Base-by-base conservation (phyloP, 2,329 filamentous ascomycete species). In the Cladophialophora chaetospira region DNA sequence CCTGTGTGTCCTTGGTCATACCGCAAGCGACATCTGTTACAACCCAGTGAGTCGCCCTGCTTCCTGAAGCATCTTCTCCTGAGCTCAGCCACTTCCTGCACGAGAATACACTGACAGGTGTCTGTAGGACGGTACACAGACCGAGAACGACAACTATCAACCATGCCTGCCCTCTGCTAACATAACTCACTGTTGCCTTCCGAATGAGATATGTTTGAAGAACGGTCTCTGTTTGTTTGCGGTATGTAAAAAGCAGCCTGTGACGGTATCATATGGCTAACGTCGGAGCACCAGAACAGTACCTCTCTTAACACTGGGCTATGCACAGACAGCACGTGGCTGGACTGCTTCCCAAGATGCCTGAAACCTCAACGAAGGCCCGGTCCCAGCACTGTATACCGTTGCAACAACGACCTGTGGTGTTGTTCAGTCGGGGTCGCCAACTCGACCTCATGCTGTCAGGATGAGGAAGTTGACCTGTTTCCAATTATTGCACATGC, bases 371-470 rank as follows among this genome's bases (percentile, higher is more conserved):
- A 11, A 25, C 43, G 43, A 10, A 23, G 33, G 5, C 5, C 21
- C 15, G 33, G 38, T 13, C 29, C 36, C 19, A 55, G 52, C 21
- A 48, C 43, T 6, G 15, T 56, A 19, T 56, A 56, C 35, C 46
- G 53, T 6, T 56, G 53, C 36, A 51, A 8, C 46, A 33, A 38
- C 36, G 23, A 29, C 28, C 4, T 29, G 4, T 56, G 53, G 53
- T 56, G 53, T 25, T 56, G 53, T 45, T 44, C 53, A 11, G 21
- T 28, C 15, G 53, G 53, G 25, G 52, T 28, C 3, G 35, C 33
- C 35, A 50, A 56, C 19, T 31, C 52, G 9, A 56, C 53, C 8
- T 56, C 53, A 13, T 56, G 53, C 33, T 56, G 53, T n/a, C 29
- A 50, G n/a, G 46, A 56, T 29, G 9, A 26, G 11, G 53, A 28